phyloP scores from a whole-genome alignment of 2,329 filamentous ascomycete species.

The Talaromyces verruculosus region DNA sequence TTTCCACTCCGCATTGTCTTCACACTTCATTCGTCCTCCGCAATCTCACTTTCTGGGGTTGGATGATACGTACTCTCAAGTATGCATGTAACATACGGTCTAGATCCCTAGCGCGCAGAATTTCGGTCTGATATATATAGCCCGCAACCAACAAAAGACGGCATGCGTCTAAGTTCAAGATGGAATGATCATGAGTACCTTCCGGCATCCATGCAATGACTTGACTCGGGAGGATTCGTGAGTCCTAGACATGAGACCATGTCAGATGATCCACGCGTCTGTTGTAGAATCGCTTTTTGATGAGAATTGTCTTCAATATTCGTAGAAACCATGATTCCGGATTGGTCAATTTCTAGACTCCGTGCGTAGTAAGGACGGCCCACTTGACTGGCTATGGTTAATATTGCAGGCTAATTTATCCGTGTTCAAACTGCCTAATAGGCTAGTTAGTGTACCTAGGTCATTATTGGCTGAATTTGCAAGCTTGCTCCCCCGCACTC shows the following conservation, averaged over 20 bases:
- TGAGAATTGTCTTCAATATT: background rate
- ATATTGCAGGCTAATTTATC: background rate
- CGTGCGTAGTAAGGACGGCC: background rate
- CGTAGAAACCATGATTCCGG: background rate
- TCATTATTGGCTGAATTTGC: background rate
- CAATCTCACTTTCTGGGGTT: constrained; percentile 2
- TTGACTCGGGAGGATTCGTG: background rate
- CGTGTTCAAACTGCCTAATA: background rate
- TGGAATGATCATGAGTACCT: background rate
- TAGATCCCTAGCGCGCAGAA: background rate
- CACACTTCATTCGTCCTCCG: background rate
- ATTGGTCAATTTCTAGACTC: background rate
- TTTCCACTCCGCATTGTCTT: background rate
- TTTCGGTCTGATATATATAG: background rate
- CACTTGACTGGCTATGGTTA: background rate
- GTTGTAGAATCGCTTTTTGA: background rate
- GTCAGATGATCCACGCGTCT: background rate
- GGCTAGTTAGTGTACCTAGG: background rate
- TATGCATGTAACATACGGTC: too few relatives aligned
- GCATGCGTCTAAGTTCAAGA: background rate
- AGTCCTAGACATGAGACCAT: background rate
- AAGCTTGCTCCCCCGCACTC: background rate
- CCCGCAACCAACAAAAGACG: background rate
- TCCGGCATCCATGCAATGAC: background rate
- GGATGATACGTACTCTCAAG: too few relatives aligned